Evolutionary conservation across 305 asterid genomes (phyloP).

Genomic region (Andrographis paniculata): DNA sequence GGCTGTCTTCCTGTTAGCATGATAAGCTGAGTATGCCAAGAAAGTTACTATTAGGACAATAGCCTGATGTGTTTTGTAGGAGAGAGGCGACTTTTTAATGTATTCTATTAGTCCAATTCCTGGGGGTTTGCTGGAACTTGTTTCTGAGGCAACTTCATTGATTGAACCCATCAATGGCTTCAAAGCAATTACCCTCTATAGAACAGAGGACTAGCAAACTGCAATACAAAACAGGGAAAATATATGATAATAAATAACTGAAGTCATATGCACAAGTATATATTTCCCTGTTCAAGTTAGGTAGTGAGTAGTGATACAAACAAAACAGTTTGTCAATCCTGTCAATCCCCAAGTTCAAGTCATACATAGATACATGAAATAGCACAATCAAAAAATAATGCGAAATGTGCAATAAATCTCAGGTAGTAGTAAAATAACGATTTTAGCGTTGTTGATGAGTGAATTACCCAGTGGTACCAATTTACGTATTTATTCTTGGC

Average conservation of each 20-base stretch:
- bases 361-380: no score
- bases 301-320: no score
- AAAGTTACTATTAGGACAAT: slow-evolving; percentile 69
- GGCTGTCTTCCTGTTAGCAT: slow-evolving; percentile 84
- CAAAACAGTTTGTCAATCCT: no score
- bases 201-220: slow-evolving; percentile 3
- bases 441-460: neutral
- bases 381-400: no score
- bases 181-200: neutral
- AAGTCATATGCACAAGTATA: neutral
- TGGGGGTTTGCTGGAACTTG: slow-evolving; percentile 40
- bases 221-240: slow-evolving; percentile 17
- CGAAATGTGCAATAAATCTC: no score
- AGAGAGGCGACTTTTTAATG: slow-evolving; percentile 42
- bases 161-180: slow-evolving; percentile 41
- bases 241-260: slow-evolving; percentile 14
- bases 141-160: slow-evolving; percentile 22
- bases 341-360: no score
- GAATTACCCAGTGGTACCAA: no score
- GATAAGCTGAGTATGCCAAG: slow-evolving; percentile 70
- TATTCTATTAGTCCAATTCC: slow-evolving; percentile 52
- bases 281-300: no score
- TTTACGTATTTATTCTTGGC: no score
- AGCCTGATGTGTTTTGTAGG: slow-evolving; percentile 67
- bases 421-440: no score